phyloP scores from a whole-genome alignment of 75 land plant species.

The Picea sitchensis region DNA sequence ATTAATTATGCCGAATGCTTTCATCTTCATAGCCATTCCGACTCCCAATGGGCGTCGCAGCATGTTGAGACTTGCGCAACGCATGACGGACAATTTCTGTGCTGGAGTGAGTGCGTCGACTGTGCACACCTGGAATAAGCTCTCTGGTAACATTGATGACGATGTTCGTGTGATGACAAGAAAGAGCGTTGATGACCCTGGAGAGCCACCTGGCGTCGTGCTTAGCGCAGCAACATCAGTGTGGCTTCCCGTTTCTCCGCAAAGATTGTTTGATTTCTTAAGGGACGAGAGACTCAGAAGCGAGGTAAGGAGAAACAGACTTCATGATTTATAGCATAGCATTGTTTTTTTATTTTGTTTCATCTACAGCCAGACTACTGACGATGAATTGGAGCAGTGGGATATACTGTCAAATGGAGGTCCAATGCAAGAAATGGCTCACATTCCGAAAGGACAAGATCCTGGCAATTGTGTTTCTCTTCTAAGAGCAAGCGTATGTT shows the following conservation, averaged over 20 bases:
- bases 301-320: conserved; percentile 3
- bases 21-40: conserved; percentile 29
- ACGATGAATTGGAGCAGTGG: conserved; percentile 23
- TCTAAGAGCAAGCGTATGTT: conserved; percentile 62
- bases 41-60: conserved; percentile 62
- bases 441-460: conserved; percentile 77
- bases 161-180: conserved; percentile 15
- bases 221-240: conserved; percentile 34
- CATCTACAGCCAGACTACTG: neutral
- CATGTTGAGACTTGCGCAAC: conserved; percentile 87
- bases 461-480: conserved; percentile 81
- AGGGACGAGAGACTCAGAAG: conserved; percentile 30
- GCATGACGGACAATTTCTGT: conserved; percentile 84
- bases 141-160: conserved; percentile 31
- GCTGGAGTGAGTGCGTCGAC: conserved; percentile 80
- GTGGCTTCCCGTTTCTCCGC: conserved; percentile 27
- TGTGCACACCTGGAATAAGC: conserved; percentile 75
- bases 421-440: conserved; percentile 85
- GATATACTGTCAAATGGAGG: conserved; percentile 82
- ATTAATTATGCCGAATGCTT: neutral
- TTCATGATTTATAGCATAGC: neutral
- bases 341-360: neutral
- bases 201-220: conserved; percentile 28
- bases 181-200: conserved; percentile 18
- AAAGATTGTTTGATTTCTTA: conserved; percentile 22